Conservation (phyloP, 1,139 yeast species). For the Starmera stellimalicola region DNA sequence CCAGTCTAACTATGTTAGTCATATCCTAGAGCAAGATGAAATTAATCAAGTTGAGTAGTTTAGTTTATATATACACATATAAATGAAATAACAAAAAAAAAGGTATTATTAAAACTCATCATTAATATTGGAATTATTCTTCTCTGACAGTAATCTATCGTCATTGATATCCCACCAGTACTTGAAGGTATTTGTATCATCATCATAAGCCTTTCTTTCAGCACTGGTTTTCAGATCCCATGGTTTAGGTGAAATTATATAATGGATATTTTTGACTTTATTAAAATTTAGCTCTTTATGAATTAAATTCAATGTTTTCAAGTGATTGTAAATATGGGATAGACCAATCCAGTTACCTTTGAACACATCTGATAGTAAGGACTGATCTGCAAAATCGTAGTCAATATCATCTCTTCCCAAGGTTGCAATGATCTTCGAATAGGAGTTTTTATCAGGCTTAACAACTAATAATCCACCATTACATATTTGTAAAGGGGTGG, state of each 20-base stretch:
- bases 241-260: conserved; percentile 46
- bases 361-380: conserved; percentile 43
- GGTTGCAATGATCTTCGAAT: conserved; percentile 29
- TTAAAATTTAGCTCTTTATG: conserved; percentile 38
- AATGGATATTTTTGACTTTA: conserved; percentile 42
- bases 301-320: conserved; percentile 35
- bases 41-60: conserved; percentile 29
- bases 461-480: conserved; percentile 47
- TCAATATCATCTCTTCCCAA: conserved; percentile 21
- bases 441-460: conserved; percentile 28
- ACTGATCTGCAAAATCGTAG: conserved; percentile 49
- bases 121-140: neutral
- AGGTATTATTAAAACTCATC: neutral
- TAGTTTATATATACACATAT: neutral
- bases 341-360: conserved; percentile 37
- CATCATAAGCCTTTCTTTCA: conserved; percentile 11
- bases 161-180: conserved; percentile 33
- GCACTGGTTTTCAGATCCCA: conserved; percentile 34
- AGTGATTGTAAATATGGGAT: conserved; percentile 42
- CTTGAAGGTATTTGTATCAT: conserved; percentile 25
- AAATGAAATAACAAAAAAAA: neutral
- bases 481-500: conserved; percentile 34
- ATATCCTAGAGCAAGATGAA: conserved; percentile 24
- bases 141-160: conserved; percentile 24
- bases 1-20: conserved; percentile 25